Evolutionary conservation across 2,329 filamentous ascomycete species (phyloP).

Genomic region (Arthrocladium fulminans): DNA sequence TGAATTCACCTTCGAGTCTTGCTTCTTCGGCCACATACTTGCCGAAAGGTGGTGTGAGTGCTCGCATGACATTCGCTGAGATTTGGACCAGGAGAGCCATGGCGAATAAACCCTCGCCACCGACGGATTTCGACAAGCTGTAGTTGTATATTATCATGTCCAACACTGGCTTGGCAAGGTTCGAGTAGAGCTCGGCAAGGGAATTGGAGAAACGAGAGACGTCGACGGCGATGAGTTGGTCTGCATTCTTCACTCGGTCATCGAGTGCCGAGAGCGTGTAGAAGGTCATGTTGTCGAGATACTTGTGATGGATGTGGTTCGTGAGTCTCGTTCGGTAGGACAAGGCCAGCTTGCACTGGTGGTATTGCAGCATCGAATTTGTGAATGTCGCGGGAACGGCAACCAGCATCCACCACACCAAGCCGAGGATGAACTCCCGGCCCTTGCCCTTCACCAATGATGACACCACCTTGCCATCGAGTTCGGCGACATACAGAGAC

Average conservation of each 20-base stretch:
- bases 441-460: slow-evolving; percentile 84
- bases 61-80: slow-evolving; percentile 86
- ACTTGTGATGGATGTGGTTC: slow-evolving; percentile 90
- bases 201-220: slow-evolving; percentile 95
- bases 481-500: slow-evolving; percentile 88
- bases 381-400: slow-evolving; percentile 94
- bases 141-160: slow-evolving; percentile 98
- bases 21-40: slow-evolving; percentile 97
- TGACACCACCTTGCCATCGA: slow-evolving; percentile 90
- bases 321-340: slow-evolving; percentile 90
- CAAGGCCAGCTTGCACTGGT: slow-evolving; percentile 87
- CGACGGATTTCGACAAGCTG: slow-evolving; percentile 87
- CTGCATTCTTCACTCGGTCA: slow-evolving; percentile 95
- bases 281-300: slow-evolving; percentile 94
- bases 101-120: slow-evolving; percentile 87
- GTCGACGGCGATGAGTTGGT: slow-evolving; percentile 94
- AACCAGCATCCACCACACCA: slow-evolving; percentile 98
- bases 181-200: slow-evolving; percentile 88
- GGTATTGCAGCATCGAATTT: slow-evolving; percentile 97
- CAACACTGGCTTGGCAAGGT: slow-evolving; percentile 84
- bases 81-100: slow-evolving; percentile 92
- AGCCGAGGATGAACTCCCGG: slow-evolving; percentile 74
- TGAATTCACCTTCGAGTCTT: slow-evolving; percentile 86
- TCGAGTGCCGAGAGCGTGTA: slow-evolving; percentile 93
- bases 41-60: slow-evolving; percentile 88